A percentile compares a stretch with the other conserved stretches of the same genome.
Evolutionary conservation across 495 filamentous ascomycete species (phyloP).

Genomic region (Penicillium simplicissimum): DNA sequence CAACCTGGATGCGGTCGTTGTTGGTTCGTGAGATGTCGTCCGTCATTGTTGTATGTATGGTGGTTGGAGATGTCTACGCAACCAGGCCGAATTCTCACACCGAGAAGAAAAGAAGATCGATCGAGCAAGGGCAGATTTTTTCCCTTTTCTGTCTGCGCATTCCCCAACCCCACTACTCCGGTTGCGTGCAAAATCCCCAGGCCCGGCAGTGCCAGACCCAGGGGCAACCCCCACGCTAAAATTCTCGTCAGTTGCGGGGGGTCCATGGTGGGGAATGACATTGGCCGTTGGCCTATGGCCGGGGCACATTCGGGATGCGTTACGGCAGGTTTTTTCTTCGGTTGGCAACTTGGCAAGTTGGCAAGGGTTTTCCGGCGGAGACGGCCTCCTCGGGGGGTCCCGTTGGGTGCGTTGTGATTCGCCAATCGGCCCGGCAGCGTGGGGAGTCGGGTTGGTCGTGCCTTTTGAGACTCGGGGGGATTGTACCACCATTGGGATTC

Average conservation of each 20-base stretch:
- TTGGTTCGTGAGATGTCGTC: constrained; percentile 25
- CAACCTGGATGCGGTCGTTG: constrained; percentile 17
- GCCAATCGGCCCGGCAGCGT: constrained; percentile 1
- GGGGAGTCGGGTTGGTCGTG: background rate
- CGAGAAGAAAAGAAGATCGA: constrained; percentile 3
- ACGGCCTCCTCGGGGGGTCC: background rate
- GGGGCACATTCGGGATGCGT: background rate
- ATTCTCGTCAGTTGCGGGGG: constrained; percentile 20
- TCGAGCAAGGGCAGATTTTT: constrained; percentile 1
- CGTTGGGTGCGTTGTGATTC: background rate
- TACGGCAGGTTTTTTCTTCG: constrained; percentile 1
- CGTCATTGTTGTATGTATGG: constrained; percentile 16
- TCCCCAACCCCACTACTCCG: constrained; percentile 9
- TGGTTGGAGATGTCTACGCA: constrained; percentile 1
- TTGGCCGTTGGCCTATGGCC: background rate
- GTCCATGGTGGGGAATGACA: constrained; percentile 14
- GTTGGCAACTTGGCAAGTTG: background rate
- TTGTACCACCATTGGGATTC: background rate
- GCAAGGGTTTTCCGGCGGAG: constrained; percentile 4
- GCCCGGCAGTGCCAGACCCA: too few relatives aligned
- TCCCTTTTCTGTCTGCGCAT: constrained; percentile 4
- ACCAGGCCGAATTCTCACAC: constrained; percentile 11
- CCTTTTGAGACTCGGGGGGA: background rate
- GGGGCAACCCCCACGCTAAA: constrained; percentile 19
- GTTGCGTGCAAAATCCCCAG: constrained; percentile 11